These are phyloP conservation scores for Solanum boliviense DNA, from an alignment of 257 asterid genomes.

Conservation along the genomic window DNA sequence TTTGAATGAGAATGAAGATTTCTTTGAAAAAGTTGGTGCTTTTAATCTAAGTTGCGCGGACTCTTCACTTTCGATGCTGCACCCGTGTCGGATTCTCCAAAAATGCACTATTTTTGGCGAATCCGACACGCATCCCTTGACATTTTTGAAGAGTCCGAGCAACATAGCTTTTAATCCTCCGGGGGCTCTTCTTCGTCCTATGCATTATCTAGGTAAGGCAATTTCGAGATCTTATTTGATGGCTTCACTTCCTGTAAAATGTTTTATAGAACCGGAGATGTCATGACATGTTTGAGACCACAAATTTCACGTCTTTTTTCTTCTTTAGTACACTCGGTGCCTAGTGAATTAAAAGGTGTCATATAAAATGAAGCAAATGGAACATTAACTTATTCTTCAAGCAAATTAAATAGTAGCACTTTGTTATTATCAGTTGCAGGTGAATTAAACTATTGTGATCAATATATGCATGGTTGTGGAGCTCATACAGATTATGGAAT, in stretches of 20 bases:
- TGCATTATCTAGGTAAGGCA: slow-evolving; percentile 41
- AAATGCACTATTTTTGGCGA: no score
- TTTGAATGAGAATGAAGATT: slow-evolving; percentile 35
- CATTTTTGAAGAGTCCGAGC: no score
- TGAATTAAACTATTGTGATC: slow-evolving; percentile 11
- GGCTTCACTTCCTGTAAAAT: background rate
- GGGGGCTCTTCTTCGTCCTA: slow-evolving; percentile 29
- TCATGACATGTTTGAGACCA: background rate
- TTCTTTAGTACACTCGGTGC: background rate
- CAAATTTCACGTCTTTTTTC: background rate
- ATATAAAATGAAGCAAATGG: background rate
- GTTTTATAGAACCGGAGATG: background rate
- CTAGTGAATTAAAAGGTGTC: background rate
- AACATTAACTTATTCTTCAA: background rate
- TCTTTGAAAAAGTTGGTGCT: slow-evolving; percentile 41
- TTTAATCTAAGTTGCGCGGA: background rate
- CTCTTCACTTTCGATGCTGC: no score
- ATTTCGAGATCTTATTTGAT: background rate
- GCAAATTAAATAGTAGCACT: background rate
- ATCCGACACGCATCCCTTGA: no score
- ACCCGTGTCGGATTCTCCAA: no score
- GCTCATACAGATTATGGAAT: slow-evolving; percentile 67
- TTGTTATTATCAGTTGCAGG: slow-evolving; percentile 8
- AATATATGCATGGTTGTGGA: slow-evolving; percentile 38
- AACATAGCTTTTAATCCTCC: slow-evolving; percentile 25